Evolutionary conservation across 495 filamentous ascomycete species (phyloP).

Genomic region (Hypomontagnella monticulosa): DNA sequence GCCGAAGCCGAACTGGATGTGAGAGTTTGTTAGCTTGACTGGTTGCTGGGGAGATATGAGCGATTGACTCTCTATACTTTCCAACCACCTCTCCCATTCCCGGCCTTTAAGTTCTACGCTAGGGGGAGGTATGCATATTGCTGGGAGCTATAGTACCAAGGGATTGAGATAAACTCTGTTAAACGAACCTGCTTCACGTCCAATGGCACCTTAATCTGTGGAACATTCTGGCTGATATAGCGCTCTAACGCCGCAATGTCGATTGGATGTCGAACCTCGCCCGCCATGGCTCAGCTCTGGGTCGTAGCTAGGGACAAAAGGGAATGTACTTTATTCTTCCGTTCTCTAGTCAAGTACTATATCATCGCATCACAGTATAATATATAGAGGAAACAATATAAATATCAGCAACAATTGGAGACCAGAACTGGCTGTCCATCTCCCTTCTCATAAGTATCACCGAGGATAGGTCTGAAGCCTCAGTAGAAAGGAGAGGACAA

Average conservation of each 20-base stretch:
- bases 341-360: neutral
- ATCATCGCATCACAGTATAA: conserved; percentile 11
- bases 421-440: neutral
- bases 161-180: neutral
- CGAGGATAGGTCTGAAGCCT: neutral
- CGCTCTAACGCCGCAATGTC: conserved; percentile 77
- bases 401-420: neutral
- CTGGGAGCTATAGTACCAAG: neutral
- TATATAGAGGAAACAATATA: neutral
- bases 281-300: conserved; percentile 86
- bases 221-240: conserved; percentile 79
- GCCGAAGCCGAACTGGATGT: conserved; percentile 85
- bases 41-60: neutral
- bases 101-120: neutral
- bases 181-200: conserved; percentile 83
- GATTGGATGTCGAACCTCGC: conserved; percentile 86
- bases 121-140: neutral
- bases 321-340: too few relatives aligned
- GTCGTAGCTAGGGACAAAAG: too few relatives aligned
- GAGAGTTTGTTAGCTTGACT: conserved; percentile 18
- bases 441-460: neutral
- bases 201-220: conserved; percentile 80
- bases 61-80: neutral
- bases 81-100: neutral
- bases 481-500: neutral